Evolutionary conservation across 352 stramenopile genomes (phyloP), one percentile per base, ranked within the genome.

Genomic region (Globisporangium acanthophoron): DNA sequence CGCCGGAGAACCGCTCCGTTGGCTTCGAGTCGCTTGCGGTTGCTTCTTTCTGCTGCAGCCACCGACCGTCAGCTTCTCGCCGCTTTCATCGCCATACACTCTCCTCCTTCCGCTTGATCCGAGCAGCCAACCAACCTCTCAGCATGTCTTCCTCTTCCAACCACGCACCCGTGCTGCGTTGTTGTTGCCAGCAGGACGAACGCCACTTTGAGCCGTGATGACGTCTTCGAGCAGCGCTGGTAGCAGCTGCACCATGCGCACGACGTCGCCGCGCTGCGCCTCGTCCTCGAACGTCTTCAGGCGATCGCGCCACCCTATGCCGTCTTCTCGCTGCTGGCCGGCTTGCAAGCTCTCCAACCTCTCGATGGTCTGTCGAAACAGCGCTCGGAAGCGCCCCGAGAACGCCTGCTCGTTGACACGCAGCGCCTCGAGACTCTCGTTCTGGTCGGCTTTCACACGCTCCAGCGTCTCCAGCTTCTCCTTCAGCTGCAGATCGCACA

Each of bases 161-260:
- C 33, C 33, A 45, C 40, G 40, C 40, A 45, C 40, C 40, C 4
- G 40, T 45, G 41, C 41, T 46, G 41, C 0, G 37, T 41, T 45
- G 39, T 27, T 1, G 54, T 4, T 16, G 7, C 29, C 5, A 15
- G 35, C 3, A 40, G 8, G 35, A n/a, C 59, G 16, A 51, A 66
- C 2, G 16, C 54, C 1, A 20, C 46, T 51, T 12, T 54, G 16
- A 16, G 49, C 9, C 4, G 53, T 45, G 16, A 77, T 54, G 33
- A 78, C 81, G 24, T 78, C 63, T 56, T 88, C 74, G 51, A 90
- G 46, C 21, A 87, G 55, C 21, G 64, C 56, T 5, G 80, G 73
- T 15, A 88, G 80, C 15, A 79, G 45, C 24, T 80, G 77, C 49
- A 88, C 55, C 65, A 85, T 64, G 45, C 70, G 46, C 27, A 78